Conservation (phyloP, 257 asterid genomes). For the Coffea eugenioides region DNA sequence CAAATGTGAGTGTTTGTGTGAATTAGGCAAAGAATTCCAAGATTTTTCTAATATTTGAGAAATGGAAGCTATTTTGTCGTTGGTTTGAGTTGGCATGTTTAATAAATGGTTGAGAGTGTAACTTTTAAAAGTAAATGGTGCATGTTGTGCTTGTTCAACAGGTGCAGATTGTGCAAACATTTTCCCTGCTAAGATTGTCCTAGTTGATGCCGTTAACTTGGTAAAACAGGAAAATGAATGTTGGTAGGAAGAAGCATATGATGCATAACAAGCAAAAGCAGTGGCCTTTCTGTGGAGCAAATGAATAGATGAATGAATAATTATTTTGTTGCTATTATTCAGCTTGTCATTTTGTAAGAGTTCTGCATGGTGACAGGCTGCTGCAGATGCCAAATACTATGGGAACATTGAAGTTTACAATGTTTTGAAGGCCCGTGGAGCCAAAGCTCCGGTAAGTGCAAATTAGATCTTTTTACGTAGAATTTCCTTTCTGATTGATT, state of each 20-base stretch:
- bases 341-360: not conserved
- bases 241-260: not conserved
- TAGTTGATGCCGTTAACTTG: not conserved
- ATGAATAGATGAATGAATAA: too few species aligned
- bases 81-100: not conserved
- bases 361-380: constrained; percentile 56
- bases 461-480: not conserved
- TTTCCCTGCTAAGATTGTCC: not conserved
- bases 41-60: not conserved
- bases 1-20: not conserved
- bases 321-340: too few species aligned
- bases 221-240: not conserved
- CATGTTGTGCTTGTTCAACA: not conserved
- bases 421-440: constrained; percentile 93
- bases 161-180: not conserved
- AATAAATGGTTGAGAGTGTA: not conserved
- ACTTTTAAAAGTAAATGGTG: not conserved
- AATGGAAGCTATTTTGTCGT: not conserved
- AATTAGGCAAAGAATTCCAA: not conserved
- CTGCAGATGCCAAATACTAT: constrained; percentile 97
- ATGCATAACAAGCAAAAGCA: not conserved
- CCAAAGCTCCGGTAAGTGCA: constrained; percentile 71
- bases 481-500: constrained; percentile 13
- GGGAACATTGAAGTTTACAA: constrained; percentile 76
- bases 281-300: not conserved